Evolutionary conservation across 169 alveolate genomes (phyloP), one percentile per base, ranked within the genome.

Genomic region (Eimeria acervulina): DNA sequence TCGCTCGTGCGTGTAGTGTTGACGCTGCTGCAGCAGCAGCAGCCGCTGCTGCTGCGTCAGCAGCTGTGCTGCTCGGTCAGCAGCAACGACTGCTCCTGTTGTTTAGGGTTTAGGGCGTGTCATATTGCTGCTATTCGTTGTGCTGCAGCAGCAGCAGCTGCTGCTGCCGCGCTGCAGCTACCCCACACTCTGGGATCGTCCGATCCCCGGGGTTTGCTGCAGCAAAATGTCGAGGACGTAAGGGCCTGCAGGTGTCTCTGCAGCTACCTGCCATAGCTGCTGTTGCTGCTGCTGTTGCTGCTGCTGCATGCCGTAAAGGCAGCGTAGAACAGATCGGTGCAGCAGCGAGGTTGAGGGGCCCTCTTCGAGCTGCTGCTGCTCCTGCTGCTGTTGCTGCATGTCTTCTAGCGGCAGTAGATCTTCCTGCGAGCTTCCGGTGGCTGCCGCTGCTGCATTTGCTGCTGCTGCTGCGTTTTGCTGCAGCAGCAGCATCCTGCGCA

Each of bases 211-310:
- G 0, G 36, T 31, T 15, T 2, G 78, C 28, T n/a, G 36, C 78
- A 66, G 78, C 78, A 66, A 26, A 31, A 66, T 66, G 19, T 66
- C 78, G 13, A 66, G 78, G 31, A 66, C 78, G 26, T 66, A 66
- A 31, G 78, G 78, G 3, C 78, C 78, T 21, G 78, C 78, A n/a
- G 78, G 78, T 31, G 78, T 21, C 78, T 66, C 78, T 66, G 13
- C 28, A 10, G 7, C 47, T 17, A n/a, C 19, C 38, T 1, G 52
- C 84, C 42, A 31, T 23, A 12, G 52, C 84, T 72, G 84, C 84
- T 72, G 84, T 44, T 72, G 40, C 84, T 72, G 84, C 36, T n/a
- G 84, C 12, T 63, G 74, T n/a, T 51, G 59, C 59, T 51, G 59
- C 55, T 47, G 19, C 15, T 51, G 59, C 59, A 51, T 51, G 59